A percentile compares a stretch with the other conserved stretches of the same genome.
phyloP scores from a whole-genome alignment of 352 stramenopile species.

The Thraustochytrium sp. region DNA sequence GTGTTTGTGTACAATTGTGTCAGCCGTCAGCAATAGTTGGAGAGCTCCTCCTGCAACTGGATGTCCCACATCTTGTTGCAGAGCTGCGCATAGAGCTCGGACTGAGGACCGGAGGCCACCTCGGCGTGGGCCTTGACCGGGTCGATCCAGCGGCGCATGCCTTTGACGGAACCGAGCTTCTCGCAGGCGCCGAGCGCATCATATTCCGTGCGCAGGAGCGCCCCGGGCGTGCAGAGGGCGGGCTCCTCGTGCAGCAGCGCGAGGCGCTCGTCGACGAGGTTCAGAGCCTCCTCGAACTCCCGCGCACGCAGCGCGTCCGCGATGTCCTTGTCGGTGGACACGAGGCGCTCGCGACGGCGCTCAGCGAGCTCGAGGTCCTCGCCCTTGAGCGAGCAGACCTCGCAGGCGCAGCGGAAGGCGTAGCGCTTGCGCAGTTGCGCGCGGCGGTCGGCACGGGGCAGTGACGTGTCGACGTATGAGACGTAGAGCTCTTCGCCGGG shows the following conservation, averaged over 20 bases:
- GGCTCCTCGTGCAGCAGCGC: background rate
- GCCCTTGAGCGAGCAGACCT: background rate
- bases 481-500: conserved; percentile 9
- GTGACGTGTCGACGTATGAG: conserved; percentile 2
- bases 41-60: background rate
- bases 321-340: background rate
- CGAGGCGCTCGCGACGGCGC: background rate
- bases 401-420: background rate
- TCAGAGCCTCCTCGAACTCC: background rate
- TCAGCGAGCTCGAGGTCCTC: background rate
- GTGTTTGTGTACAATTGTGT: background rate
- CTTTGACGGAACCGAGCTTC: background rate
- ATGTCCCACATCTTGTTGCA: background rate
- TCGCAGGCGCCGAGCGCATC: conserved; percentile 2
- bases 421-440: background rate
- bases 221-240: background rate
- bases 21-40: background rate
- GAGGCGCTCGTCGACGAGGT: background rate
- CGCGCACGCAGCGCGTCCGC: background rate
- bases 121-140: background rate
- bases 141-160: conserved; percentile 3
- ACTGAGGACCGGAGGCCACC: background rate
- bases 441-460: background rate
- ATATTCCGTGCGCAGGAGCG: conserved; percentile 7
- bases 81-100: background rate